These are phyloP conservation scores for Zoysia matrella DNA, from an alignment of 202 grass and related monocot genomes.

Conservation along the genomic window DNA sequence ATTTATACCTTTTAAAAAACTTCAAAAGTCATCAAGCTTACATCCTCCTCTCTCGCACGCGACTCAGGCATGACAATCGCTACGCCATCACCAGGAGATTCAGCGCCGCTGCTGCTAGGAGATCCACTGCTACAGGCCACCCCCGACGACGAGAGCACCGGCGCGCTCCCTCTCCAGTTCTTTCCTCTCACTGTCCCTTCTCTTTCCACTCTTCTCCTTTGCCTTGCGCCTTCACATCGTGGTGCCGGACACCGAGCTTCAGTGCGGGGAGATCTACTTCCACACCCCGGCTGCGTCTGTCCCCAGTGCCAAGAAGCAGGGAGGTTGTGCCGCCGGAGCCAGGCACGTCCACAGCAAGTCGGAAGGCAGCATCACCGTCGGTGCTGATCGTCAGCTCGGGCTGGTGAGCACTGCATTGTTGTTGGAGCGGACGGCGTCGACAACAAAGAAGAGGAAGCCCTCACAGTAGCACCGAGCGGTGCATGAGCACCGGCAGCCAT, in stretches of 20 bases:
- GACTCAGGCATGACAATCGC: no score
- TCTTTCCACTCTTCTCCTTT: no score
- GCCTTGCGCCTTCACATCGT: constrained; percentile 35
- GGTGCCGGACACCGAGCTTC: constrained; percentile 63
- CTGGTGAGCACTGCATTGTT: background rate
- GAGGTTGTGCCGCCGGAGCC: background rate
- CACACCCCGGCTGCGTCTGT: constrained; percentile 57
- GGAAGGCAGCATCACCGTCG: no score
- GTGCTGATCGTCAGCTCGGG: background rate
- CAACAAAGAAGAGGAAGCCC: constrained; percentile 20
- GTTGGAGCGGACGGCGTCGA: background rate
- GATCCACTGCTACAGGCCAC: no score
- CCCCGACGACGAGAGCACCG: no score
- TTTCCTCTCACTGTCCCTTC: no score
- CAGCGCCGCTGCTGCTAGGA: no score
- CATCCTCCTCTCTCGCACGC: no score
- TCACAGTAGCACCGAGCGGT: constrained; percentile 54
- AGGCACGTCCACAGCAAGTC: background rate
- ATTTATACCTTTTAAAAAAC: no score
- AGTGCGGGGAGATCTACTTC: constrained; percentile 37
- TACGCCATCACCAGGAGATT: no score
- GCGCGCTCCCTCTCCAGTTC: no score
- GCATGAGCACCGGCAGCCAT: constrained; percentile 62
- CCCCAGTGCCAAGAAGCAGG: constrained; percentile 34
- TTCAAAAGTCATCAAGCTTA: no score